Percentiles rank a stretch among this genome's conserved stretches.
Evolutionary conservation across 306 rosid genomes (phyloP).

Genomic region (Betula pendula): DNA sequence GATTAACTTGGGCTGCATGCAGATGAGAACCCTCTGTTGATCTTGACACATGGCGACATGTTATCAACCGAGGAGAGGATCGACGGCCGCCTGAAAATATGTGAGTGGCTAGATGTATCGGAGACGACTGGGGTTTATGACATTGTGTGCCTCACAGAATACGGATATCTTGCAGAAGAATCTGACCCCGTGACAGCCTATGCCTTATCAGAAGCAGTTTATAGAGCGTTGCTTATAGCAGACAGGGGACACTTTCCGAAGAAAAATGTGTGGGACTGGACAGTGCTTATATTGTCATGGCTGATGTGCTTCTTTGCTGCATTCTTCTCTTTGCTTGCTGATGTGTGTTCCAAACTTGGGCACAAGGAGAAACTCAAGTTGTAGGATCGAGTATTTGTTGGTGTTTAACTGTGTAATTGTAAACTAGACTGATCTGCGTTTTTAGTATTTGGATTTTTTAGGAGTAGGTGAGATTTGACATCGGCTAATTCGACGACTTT

Average conservation of each 20-base stretch:
- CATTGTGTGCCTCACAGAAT: slow-evolving; percentile 42
- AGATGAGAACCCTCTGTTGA: slow-evolving; percentile 44
- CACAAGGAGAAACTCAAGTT: slow-evolving; percentile 9
- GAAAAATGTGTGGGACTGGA: slow-evolving; percentile 34
- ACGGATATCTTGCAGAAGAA: slow-evolving; percentile 43
- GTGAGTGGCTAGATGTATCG: slow-evolving; percentile 35
- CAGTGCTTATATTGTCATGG: slow-evolving; percentile 23
- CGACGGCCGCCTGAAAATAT: slow-evolving; percentile 38
- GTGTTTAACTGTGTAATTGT: background rate
- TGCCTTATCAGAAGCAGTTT: slow-evolving; percentile 41
- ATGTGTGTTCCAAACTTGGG: slow-evolving; percentile 37
- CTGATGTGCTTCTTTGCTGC: slow-evolving; percentile 35
- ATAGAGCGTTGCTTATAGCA: slow-evolving; percentile 40
- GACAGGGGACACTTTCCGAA: slow-evolving; percentile 40
- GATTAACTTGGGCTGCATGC: slow-evolving; percentile 4
- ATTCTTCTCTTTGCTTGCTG: slow-evolving; percentile 36
- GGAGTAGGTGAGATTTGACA: background rate
- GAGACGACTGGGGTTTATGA: slow-evolving; percentile 48
- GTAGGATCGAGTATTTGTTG: too few species aligned
- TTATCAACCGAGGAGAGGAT: slow-evolving; percentile 48
- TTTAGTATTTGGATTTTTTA: background rate
- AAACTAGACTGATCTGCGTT: background rate
- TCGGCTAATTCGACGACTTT: background rate
- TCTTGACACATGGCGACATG: slow-evolving; percentile 52
- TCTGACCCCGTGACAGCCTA: slow-evolving; percentile 48